A percentile compares a stretch with the other conserved stretches of the same genome.
These are phyloP conservation scores for Dictyostelium firmibasis DNA, from an alignment of 78 protist genomes.

Conservation along the genomic window DNA sequence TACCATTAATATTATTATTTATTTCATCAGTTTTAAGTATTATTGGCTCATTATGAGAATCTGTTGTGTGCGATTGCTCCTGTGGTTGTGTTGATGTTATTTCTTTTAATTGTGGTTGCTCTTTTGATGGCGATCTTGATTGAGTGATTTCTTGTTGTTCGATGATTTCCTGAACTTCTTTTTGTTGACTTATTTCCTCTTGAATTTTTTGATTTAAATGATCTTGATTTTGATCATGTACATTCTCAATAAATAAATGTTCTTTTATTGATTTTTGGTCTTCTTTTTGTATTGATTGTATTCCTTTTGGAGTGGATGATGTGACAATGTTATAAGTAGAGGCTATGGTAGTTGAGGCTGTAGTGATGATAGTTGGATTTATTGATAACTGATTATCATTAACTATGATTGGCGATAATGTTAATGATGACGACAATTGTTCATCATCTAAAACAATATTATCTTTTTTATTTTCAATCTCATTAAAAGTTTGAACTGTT, in stretches of 20 bases:
- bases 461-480: too few relatives aligned
- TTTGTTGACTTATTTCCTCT: neutral
- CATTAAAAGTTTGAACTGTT: neutral
- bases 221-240: neutral
- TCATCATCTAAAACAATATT: neutral
- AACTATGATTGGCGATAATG: neutral
- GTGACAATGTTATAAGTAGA: neutral
- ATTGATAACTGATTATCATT: neutral
- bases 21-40: neutral
- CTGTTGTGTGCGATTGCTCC: neutral
- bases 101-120: neutral
- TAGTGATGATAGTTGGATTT: neutral
- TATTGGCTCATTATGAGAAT: neutral
- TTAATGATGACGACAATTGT: neutral
- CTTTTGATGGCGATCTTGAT: too few relatives aligned
- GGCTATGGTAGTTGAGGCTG: neutral
- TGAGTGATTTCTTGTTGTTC: too few relatives aligned
- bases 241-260: neutral
- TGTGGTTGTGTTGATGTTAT: neutral
- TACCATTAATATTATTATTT: neutral
- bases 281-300: neutral
- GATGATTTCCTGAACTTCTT: too few relatives aligned
- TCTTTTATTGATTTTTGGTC: neutral
- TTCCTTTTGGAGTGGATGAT: neutral
- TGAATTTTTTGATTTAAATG: neutral